These are phyloP conservation scores for Hypoxylon cercidicola DNA, from an alignment of 495 filamentous ascomycete genomes.

Conservation along the genomic window DNA sequence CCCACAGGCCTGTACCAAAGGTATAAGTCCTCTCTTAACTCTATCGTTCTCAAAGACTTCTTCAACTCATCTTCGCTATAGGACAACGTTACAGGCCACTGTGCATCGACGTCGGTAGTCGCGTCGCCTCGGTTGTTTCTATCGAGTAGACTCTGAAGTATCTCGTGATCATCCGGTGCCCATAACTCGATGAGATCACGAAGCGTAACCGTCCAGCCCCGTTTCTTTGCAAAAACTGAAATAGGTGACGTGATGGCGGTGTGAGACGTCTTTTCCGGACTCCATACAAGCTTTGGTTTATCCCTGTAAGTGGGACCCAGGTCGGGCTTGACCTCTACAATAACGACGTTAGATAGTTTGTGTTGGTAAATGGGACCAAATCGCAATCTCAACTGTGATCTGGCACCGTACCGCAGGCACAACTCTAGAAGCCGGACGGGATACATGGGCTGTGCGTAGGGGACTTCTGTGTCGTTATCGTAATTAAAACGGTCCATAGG, in stretches of 20 bases:
- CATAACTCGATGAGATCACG: conserved; percentile 17
- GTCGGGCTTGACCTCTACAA: neutral
- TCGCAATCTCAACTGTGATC: conserved; percentile 2
- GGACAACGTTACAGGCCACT: neutral
- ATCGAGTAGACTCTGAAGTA: conserved; percentile 13
- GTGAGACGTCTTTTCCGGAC: neutral
- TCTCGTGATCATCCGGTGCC: conserved; percentile 4
- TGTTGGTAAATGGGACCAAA: neutral
- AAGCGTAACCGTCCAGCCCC: neutral
- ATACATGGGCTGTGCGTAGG: neutral
- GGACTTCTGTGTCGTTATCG: neutral
- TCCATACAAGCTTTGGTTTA: too few species aligned
- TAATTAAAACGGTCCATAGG: neutral
- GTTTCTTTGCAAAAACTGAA: neutral
- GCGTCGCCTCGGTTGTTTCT: neutral
- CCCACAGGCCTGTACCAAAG: neutral
- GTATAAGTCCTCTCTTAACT: conserved; percentile 6
- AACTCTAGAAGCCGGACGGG: conserved; percentile 3
- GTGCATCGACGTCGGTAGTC: neutral
- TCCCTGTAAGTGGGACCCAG: too few species aligned
- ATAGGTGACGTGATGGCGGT: neutral
- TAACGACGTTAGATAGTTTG: neutral
- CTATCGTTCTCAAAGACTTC: neutral
- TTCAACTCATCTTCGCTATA: neutral
- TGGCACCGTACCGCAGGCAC: conserved; percentile 14